Evolutionary conservation across 2,329 filamentous ascomycete species (phyloP).

Genomic region (Sordariomycetes sp.): DNA sequence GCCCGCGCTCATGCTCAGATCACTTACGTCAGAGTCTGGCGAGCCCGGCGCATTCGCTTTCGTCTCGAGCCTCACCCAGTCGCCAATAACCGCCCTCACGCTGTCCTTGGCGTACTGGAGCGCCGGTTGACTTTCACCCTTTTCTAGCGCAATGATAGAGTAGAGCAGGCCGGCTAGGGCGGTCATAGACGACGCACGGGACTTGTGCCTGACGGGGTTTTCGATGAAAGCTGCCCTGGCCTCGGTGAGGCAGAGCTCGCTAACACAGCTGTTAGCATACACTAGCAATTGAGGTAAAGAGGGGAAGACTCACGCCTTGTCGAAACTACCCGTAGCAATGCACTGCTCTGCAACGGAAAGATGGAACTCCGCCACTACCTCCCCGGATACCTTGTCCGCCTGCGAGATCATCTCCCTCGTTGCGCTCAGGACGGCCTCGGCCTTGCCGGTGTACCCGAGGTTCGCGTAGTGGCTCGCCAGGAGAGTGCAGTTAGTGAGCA

Average conservation of each 20-base stretch:
- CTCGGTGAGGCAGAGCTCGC: slow-evolving; percentile 1
- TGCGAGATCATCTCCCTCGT: slow-evolving; percentile 34
- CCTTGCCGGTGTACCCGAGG: slow-evolving; percentile 36
- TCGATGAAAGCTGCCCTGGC: background rate
- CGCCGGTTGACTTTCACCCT: slow-evolving; percentile 44
- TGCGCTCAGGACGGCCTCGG: slow-evolving; percentile 39
- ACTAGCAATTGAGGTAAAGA: background rate
- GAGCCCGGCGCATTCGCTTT: slow-evolving; percentile 6
- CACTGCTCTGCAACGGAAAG: slow-evolving; percentile 65
- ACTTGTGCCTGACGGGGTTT: background rate
- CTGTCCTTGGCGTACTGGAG: slow-evolving; percentile 42
- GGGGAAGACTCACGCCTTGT: slow-evolving; percentile 38
- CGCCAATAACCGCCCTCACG: slow-evolving; percentile 39
- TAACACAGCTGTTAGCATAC: background rate
- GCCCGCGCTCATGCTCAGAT: background rate
- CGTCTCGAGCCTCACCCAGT: slow-evolving; percentile 39
- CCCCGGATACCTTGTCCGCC: slow-evolving; percentile 20
- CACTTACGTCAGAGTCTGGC: slow-evolving; percentile 14
- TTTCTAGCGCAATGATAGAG: slow-evolving; percentile 51
- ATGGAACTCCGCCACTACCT: slow-evolving; percentile 37
- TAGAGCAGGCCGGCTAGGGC: slow-evolving; percentile 33
- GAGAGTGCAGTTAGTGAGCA: slow-evolving; percentile 30
- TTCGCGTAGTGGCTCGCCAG: slow-evolving; percentile 39
- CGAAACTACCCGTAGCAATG: slow-evolving; percentile 49
- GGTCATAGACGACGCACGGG: background rate